phyloP scores from a whole-genome alignment of 1,284 basidiomycete species.

The Bjerkandera adusta region DNA sequence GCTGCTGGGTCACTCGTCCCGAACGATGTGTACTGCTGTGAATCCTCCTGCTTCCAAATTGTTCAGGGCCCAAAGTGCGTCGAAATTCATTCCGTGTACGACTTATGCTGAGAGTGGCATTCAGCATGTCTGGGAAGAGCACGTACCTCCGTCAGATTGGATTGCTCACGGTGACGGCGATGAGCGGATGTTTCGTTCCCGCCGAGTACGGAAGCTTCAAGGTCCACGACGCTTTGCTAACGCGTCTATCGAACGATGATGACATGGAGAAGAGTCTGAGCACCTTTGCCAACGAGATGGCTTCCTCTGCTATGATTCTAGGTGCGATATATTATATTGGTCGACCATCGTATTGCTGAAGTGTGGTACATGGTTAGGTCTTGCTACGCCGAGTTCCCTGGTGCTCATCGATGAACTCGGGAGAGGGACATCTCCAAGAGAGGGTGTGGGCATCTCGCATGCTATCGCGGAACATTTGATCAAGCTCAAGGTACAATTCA shows the following conservation, averaged over 20 bases:
- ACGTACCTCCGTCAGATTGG: conserved; percentile 90
- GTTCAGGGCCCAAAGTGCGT: conserved; percentile 86
- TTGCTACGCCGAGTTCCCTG: conserved; percentile 73
- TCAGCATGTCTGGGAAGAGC: conserved; percentile 91
- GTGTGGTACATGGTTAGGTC: conserved; percentile 54
- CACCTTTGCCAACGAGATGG: conserved; percentile 94
- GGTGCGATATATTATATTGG: conserved; percentile 36
- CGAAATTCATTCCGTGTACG: neutral
- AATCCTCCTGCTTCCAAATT: conserved; percentile 82
- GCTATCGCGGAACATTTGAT: conserved; percentile 91
- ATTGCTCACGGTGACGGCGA: conserved; percentile 80
- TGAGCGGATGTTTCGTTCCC: conserved; percentile 89
- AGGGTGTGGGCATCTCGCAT: conserved; percentile 89
- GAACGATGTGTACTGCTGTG: conserved; percentile 86
- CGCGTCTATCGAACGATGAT: conserved; percentile 90
- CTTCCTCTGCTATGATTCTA: conserved; percentile 84
- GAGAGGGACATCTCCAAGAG: conserved; percentile 81
- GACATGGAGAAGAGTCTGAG: conserved; percentile 86
- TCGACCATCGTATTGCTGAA: neutral
- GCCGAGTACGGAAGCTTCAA: conserved; percentile 87
- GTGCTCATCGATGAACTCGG: conserved; percentile 92
- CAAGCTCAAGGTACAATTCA: conserved; percentile 54
- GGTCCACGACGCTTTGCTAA: conserved; percentile 81
- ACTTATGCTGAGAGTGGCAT: neutral
- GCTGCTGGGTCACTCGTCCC: conserved; percentile 70